phyloP scores from a whole-genome alignment of 257 asterid genomes.

The Ocimum tenuiflorum region DNA sequence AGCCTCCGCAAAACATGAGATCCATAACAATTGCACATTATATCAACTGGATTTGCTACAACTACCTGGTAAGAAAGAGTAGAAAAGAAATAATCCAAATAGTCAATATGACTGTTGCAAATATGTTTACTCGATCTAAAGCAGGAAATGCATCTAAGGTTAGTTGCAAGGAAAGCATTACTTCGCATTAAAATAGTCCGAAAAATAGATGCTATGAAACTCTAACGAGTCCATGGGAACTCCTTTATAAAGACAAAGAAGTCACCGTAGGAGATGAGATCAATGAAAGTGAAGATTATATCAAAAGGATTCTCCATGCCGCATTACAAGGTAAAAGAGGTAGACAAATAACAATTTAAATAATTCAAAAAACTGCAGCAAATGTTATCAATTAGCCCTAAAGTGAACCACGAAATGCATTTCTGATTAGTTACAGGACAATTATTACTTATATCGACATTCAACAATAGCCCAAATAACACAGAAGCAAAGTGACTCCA shows the following conservation, averaged over 20 bases:
- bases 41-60: conserved; percentile 54
- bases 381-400: neutral
- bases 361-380: neutral
- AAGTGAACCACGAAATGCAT: conserved; percentile 3
- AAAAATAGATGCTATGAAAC: conserved; percentile 38
- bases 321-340: conserved; percentile 41
- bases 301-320: conserved; percentile 46
- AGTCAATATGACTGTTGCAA: neutral
- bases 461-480: neutral
- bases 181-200: neutral
- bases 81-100: conserved; percentile 2
- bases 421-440: neutral
- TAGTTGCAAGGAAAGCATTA: conserved; percentile 3
- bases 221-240: conserved; percentile 61
- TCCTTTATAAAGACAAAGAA: conserved; percentile 80
- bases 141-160: neutral
- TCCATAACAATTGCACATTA: conserved; percentile 89
- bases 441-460: neutral
- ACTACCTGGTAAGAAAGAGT: conserved; percentile 41
- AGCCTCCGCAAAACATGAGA: conserved; percentile 93
- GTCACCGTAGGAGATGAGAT: conserved; percentile 86
- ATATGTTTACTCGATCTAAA: neutral
- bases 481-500: neutral
- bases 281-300: conserved; percentile 79
- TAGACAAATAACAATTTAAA: conserved; percentile 3